Base-by-base conservation (phyloP, 805 yeast genomes). In the Nakazawaea holstii region DNA sequence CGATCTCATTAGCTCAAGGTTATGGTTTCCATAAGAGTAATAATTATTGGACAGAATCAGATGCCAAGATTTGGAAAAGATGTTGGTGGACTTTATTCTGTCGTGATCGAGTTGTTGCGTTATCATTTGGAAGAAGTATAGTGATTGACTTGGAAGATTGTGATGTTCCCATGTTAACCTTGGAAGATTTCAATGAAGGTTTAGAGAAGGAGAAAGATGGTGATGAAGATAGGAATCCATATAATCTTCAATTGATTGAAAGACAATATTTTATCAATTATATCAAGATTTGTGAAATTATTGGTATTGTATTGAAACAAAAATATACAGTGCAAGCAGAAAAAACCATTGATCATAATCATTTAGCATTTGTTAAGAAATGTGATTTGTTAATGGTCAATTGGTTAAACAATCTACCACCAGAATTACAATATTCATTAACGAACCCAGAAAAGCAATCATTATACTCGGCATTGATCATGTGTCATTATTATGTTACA, bases 41-140 rank as follows among this genome's bases (percentile, higher is more conserved):
- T 13, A 26, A 33, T 8, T 32, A 32, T 13, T 13, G 27, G 15
- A 11, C 32, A 9, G 41, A 70, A 39, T 67, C 66, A 55, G 44
- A 48, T 29, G n/a, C 35, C 15, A 74, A 78, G 51, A 59, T 77
- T 41, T 79, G 84, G 77, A 70, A 81, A 51, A 68, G 86, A 35
- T 68, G 81, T 15, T 87, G 90, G 88, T 87, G 95, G 95, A 70
- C 80, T 52, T 64, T 87, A 17, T 83, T 82, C 60, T 77, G 79
- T 49, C 80, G 87, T 55, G 95, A 87, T 62, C 67, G 88, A 24
- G 69, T 77, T 36, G 79, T 81, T 8, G 80, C 90, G 2, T 74
- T 84, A 43, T 87, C 90, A 0, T 80, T 81, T 63, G 91, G 94
- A 13, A 70, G 90, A 48, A 94, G 95, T 0, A 64, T 77, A 6